A percentile compares a stretch with the other conserved stretches of the same genome.
Conservation (phyloP, 2,329 filamentous ascomycete species). For the Ophiostoma angusticollis region DNA sequence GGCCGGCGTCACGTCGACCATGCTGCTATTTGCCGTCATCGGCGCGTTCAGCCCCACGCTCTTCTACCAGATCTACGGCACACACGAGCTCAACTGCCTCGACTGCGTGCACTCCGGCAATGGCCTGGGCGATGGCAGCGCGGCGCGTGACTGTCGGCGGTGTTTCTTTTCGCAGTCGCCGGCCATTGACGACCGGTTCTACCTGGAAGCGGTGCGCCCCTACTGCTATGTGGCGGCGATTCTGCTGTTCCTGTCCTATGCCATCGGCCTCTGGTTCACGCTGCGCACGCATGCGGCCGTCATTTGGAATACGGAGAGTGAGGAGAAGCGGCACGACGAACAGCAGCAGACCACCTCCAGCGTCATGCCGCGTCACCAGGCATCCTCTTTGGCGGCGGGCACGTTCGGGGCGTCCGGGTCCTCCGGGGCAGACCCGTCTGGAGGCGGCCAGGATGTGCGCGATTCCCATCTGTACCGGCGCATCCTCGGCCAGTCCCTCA, state of each 20-base stretch:
- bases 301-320: constrained; percentile 81
- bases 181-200: constrained; percentile 76
- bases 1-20: constrained; percentile 91
- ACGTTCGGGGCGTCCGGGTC: constrained; percentile 22
- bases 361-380: background rate
- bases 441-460: constrained; percentile 57
- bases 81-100: constrained; percentile 83
- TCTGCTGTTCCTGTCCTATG: constrained; percentile 81
- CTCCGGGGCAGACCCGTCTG: too few species aligned
- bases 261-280: constrained; percentile 91
- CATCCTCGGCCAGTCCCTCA: constrained; percentile 80
- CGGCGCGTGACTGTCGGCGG: constrained; percentile 63
- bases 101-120: constrained; percentile 45
- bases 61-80: constrained; percentile 98
- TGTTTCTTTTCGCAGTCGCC: constrained; percentile 90
- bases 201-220: constrained; percentile 76
- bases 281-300: constrained; percentile 89
- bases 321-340: constrained; percentile 60
- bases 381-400: background rate
- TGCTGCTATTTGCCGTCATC: constrained; percentile 92
- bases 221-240: constrained; percentile 84
- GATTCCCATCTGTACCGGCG: constrained; percentile 86
- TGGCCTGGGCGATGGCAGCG: constrained; percentile 25
- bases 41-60: constrained; percentile 90
- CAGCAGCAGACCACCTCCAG: constrained; percentile 8